phyloP scores from a whole-genome alignment of 345 rosid species.

The Brassica carinata region DNA sequence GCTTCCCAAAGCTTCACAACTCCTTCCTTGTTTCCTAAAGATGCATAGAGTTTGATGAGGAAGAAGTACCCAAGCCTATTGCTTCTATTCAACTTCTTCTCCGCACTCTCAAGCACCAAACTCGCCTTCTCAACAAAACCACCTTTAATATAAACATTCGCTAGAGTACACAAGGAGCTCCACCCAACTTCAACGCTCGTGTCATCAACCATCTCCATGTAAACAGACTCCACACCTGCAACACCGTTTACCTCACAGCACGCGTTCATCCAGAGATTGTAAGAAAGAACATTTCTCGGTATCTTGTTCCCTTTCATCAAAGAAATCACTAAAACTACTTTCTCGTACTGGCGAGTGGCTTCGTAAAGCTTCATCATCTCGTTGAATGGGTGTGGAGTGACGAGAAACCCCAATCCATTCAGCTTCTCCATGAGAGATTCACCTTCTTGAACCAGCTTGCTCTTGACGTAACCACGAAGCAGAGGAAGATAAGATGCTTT shows the following conservation, averaged over 20 bases:
- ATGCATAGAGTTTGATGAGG: constrained; percentile 49
- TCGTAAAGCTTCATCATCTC: constrained; percentile 74
- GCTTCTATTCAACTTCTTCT: constrained; percentile 47
- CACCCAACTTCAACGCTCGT: constrained; percentile 56
- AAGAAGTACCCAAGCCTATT: constrained; percentile 54
- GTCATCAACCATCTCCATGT: constrained; percentile 54
- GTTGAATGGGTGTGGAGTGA: constrained; percentile 53
- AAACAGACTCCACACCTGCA: constrained; percentile 46
- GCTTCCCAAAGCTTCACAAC: constrained; percentile 53
- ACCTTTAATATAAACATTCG: constrained; percentile 51
- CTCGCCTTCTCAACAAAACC: constrained; percentile 51
- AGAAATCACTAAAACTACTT: constrained; percentile 50
- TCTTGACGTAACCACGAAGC: constrained; percentile 54
- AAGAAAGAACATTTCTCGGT: constrained; percentile 55
- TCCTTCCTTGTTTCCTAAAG: constrained; percentile 48
- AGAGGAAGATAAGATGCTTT: constrained; percentile 55
- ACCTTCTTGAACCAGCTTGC: constrained; percentile 42
- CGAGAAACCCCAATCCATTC: constrained; percentile 51
- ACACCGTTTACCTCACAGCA: constrained; percentile 39
- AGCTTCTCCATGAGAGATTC: constrained; percentile 57
- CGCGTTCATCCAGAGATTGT: constrained; percentile 70
- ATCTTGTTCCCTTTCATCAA: constrained; percentile 59
- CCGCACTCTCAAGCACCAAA: constrained; percentile 48
- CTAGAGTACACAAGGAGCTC: constrained; percentile 58
- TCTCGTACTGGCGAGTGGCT: constrained; percentile 42